Evolutionary conservation across 2,329 filamentous ascomycete genomes (phyloP).

Genomic region (Leptodontidium sp.): DNA sequence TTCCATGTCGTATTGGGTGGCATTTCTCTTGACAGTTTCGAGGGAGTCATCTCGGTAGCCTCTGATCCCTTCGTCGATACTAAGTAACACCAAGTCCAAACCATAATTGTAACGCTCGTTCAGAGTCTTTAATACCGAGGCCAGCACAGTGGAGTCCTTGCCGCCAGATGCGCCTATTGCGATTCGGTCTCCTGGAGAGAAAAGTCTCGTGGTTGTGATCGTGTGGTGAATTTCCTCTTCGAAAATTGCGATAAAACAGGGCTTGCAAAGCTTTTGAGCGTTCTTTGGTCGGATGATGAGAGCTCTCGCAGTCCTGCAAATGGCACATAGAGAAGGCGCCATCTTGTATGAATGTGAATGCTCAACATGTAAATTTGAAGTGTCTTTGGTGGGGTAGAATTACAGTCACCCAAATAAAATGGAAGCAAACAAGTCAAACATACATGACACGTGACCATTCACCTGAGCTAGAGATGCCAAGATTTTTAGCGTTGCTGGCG

Average conservation of each 20-base stretch:
- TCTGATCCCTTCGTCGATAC: slow-evolving; percentile 96
- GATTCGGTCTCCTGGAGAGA: slow-evolving; percentile 82
- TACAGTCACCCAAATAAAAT: slow-evolving; percentile 13
- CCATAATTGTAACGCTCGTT: slow-evolving; percentile 91
- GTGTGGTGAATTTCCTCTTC: slow-evolving; percentile 95
- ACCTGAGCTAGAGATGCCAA: slow-evolving; percentile 14
- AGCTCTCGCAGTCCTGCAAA: slow-evolving; percentile 80
- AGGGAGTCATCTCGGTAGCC: slow-evolving; percentile 96
- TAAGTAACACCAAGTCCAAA: slow-evolving; percentile 84
- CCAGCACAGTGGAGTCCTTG: slow-evolving; percentile 96
- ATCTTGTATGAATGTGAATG: slow-evolving; percentile 49
- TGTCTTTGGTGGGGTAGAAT: slow-evolving; percentile 8
- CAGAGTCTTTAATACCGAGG: slow-evolving; percentile 91
- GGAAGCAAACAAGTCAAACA: slow-evolving; percentile 28
- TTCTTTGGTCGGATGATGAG: slow-evolving; percentile 96
- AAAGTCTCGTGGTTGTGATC: slow-evolving; percentile 82
- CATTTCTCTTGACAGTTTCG: slow-evolving; percentile 96
- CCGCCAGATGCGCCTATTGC: slow-evolving; percentile 97
- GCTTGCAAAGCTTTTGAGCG: slow-evolving; percentile 88
- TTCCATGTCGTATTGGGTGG: slow-evolving; percentile 88
- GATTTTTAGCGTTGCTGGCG: slow-evolving; percentile 20
- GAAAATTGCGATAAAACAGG: slow-evolving; percentile 87
- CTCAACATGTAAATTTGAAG: neutral
- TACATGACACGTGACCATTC: slow-evolving; percentile 2
- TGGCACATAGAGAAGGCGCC: slow-evolving; percentile 78